These are phyloP conservation scores for Ceratorhiza oryzae-sativae DNA, from an alignment of 1,284 basidiomycete genomes.

Conservation along the genomic window DNA sequence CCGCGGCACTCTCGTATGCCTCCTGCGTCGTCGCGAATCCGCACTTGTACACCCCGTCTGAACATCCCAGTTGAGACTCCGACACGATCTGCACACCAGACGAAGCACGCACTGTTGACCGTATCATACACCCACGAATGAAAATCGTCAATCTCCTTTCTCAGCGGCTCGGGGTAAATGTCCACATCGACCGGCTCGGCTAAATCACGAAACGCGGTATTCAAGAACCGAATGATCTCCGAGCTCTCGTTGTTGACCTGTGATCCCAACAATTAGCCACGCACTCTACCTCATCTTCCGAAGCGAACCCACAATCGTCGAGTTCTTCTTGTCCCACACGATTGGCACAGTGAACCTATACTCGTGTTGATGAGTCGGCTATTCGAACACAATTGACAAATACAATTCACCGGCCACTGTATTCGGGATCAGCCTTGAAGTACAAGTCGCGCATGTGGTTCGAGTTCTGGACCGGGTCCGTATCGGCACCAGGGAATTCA, in stretches of 20 bases:
- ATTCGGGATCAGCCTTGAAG: slow-evolving; percentile 74
- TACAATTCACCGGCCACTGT: slow-evolving; percentile 63
- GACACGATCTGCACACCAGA: not conserved
- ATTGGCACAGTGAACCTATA: slow-evolving; percentile 89
- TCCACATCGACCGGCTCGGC: slow-evolving; percentile 71
- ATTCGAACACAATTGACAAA: not conserved
- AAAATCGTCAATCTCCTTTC: slow-evolving; percentile 82
- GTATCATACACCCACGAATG: slow-evolving; percentile 88
- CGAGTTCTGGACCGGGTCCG: slow-evolving; percentile 73
- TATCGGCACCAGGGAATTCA: slow-evolving; percentile 72
- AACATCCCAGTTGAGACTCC: not conserved
- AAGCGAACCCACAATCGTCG: slow-evolving; percentile 72
- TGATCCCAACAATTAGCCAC: not conserved
- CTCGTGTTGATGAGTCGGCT: not conserved
- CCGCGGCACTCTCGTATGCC: slow-evolving; percentile 83
- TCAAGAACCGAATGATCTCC: slow-evolving; percentile 94
- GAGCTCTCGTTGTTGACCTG: slow-evolving; percentile 84
- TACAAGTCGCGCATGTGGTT: slow-evolving; percentile 88
- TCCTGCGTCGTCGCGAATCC: slow-evolving; percentile 87
- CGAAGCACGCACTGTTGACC: slow-evolving; percentile 74
- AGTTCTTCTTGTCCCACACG: slow-evolving; percentile 90
- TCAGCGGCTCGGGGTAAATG: slow-evolving; percentile 77
- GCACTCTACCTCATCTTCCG: not conserved
- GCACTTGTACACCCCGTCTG: slow-evolving; percentile 86
- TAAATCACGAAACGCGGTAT: slow-evolving; percentile 79